Percentiles rank a stretch among this genome's conserved stretches.
phyloP scores from a whole-genome alignment of 345 rosid genomes.

The Mallotus nudiflorus region DNA sequence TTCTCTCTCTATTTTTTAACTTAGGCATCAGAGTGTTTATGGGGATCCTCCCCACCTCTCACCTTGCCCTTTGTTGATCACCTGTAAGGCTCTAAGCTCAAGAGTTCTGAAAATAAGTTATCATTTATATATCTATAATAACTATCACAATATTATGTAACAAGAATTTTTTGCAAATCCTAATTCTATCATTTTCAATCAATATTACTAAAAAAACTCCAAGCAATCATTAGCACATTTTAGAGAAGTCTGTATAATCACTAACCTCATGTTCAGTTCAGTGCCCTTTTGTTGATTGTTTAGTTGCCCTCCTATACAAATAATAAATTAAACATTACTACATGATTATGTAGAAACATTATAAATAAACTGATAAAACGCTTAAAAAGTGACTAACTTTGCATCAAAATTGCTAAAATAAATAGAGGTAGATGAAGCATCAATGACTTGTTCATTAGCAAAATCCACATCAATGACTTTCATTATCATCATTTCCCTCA shows the following conservation, averaged over 20 bases:
- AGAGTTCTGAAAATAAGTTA: too few relatives aligned
- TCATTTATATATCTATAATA: too few relatives aligned
- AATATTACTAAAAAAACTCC: background rate
- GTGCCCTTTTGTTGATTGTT: slow-evolving; percentile 38
- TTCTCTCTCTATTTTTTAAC: too few relatives aligned
- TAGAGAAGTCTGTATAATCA: background rate
- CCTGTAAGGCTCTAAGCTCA: background rate
- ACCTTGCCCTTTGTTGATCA: too few relatives aligned
- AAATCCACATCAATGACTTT: slow-evolving; percentile 7
- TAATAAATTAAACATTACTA: background rate
- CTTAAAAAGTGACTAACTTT: background rate
- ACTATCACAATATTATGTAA: background rate
- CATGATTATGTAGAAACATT: too few relatives aligned
- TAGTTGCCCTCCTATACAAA: slow-evolving; percentile 27
- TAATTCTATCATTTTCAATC: background rate
- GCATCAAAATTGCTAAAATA: slow-evolving; percentile 9
- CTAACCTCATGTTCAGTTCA: slow-evolving; percentile 49
- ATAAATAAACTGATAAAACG: background rate
- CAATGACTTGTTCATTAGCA: slow-evolving; percentile 2
- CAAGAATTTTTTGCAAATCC: background rate
- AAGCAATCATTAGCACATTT: background rate
- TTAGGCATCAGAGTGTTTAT: too few relatives aligned
- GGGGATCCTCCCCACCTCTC: too few relatives aligned
- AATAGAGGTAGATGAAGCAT: slow-evolving; percentile 23
- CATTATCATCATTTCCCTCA: slow-evolving; percentile 6